Evolutionary conservation across 2,329 filamentous ascomycete species (phyloP).

Genomic region (Penicillium corylophilum): DNA sequence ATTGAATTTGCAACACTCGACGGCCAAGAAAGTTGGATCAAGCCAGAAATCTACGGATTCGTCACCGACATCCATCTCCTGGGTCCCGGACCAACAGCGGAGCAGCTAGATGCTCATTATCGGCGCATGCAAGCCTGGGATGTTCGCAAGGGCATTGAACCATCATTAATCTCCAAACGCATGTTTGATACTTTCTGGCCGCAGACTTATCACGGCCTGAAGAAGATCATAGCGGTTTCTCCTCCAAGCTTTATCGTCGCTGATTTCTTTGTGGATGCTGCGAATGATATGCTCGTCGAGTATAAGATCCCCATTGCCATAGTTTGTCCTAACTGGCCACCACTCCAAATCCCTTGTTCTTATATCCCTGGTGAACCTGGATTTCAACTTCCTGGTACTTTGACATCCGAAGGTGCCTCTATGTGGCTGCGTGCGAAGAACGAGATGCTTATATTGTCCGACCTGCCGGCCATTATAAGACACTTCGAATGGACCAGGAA

Average conservation of each 20-base stretch:
- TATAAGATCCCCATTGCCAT: constrained; percentile 41
- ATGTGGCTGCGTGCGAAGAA: constrained; percentile 40
- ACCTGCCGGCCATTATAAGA: constrained; percentile 30
- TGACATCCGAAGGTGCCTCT: constrained; percentile 43
- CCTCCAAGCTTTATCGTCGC: constrained; percentile 44
- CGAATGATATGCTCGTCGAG: constrained; percentile 41
- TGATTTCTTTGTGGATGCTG: constrained; percentile 48
- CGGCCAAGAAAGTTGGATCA: constrained; percentile 39
- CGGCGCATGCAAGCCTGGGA: not conserved
- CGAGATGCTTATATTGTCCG: constrained; percentile 33
- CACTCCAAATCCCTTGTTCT: constrained; percentile 35
- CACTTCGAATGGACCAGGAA: constrained; percentile 18
- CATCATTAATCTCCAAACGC: not conserved
- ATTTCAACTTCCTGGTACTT: constrained; percentile 39
- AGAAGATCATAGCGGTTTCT: constrained; percentile 5
- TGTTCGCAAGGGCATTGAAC: not conserved
- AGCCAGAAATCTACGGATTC: constrained; percentile 27
- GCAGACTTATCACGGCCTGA: not conserved
- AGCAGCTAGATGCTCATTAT: constrained; percentile 19
- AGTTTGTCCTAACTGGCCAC: constrained; percentile 46
- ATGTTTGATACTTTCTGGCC: not conserved
- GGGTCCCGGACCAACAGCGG: constrained; percentile 29
- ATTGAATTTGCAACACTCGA: constrained; percentile 42
- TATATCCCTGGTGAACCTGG: constrained; percentile 47
- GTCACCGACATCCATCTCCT: constrained; percentile 32